Evolutionary conservation across 441 rosid species (phyloP).

Genomic region (Euphorbia celastroides): DNA sequence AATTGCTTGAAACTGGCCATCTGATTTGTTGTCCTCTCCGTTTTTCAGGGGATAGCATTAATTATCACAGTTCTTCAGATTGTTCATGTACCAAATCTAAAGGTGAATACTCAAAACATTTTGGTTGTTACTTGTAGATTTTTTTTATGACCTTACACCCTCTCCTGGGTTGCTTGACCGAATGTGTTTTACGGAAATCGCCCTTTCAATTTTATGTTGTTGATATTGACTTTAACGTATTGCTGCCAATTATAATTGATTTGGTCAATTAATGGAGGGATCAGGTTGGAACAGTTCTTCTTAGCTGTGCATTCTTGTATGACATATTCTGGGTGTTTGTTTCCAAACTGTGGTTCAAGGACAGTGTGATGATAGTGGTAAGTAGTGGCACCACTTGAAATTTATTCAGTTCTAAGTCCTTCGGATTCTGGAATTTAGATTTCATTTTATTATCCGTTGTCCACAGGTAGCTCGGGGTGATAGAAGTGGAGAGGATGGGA

Average conservation of each 20-base stretch:
- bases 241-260: not conserved
- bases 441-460: slow-evolving; percentile 1
- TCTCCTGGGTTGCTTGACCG: slow-evolving; percentile 5
- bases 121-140: slow-evolving; percentile 1
- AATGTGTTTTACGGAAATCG: not conserved
- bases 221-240: not conserved
- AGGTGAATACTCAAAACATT: slow-evolving; percentile 44
- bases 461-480: slow-evolving; percentile 81
- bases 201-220: not conserved
- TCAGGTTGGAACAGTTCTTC: slow-evolving; percentile 92
- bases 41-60: slow-evolving; percentile 73
- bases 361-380: slow-evolving; percentile 97
- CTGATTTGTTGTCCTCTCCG: slow-evolving; percentile 7
- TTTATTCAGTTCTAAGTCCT: not conserved
- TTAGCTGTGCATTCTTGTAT: slow-evolving; percentile 84
- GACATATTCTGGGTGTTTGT: slow-evolving; percentile 96
- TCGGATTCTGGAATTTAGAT: not conserved
- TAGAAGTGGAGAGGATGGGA: slow-evolving; percentile 75
- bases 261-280: slow-evolving; percentile 14
- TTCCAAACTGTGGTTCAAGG: slow-evolving; percentile 75
- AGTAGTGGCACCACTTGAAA: slow-evolving; percentile 25
- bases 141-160: slow-evolving; percentile 1
- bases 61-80: slow-evolving; percentile 94
- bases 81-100: slow-evolving; percentile 88
- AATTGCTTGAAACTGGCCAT: not conserved